phyloP scores from a whole-genome alignment of 129 eudicot genomes.

The Mikania micrantha region DNA sequence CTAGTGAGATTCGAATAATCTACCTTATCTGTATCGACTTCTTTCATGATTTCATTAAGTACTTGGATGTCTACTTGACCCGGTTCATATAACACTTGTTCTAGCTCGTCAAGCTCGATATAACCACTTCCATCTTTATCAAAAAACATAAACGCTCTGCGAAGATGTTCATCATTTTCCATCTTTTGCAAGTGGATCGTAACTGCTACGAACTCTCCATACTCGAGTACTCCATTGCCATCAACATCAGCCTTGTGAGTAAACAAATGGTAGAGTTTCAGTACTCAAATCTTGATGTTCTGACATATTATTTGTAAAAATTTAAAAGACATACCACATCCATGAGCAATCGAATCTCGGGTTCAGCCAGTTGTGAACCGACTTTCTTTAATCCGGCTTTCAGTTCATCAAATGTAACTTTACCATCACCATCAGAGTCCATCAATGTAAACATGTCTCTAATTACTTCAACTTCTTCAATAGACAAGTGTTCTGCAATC shows the following conservation, averaged over 20 bases:
- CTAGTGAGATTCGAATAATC: not conserved
- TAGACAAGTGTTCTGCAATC: slow-evolving; percentile 86
- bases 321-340: slow-evolving; percentile 61
- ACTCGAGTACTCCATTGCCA: slow-evolving; percentile 90
- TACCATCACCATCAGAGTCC: slow-evolving; percentile 94
- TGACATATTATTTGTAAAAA: not conserved
- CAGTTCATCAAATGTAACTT: slow-evolving; percentile 81
- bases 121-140: slow-evolving; percentile 87
- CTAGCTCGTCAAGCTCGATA: slow-evolving; percentile 79
- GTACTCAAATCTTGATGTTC: not conserved
- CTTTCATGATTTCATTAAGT: slow-evolving; percentile 78
- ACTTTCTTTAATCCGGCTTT: slow-evolving; percentile 76
- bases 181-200: slow-evolving; percentile 87
- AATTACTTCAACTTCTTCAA: slow-evolving; percentile 91
- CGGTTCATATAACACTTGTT: slow-evolving; percentile 77
- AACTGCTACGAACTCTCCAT: slow-evolving; percentile 98
- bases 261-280: not conserved
- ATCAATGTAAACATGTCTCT: slow-evolving; percentile 83
- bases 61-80: slow-evolving; percentile 69
- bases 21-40: slow-evolving; percentile 94
- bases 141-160: slow-evolving; percentile 75
- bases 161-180: slow-evolving; percentile 93
- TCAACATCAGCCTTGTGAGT: slow-evolving; percentile 81
- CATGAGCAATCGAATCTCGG: slow-evolving; percentile 94
- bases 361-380: slow-evolving; percentile 93